Base-by-base conservation (phyloP, 2,329 filamentous ascomycete species). In the Calonectria hawksworthii region DNA sequence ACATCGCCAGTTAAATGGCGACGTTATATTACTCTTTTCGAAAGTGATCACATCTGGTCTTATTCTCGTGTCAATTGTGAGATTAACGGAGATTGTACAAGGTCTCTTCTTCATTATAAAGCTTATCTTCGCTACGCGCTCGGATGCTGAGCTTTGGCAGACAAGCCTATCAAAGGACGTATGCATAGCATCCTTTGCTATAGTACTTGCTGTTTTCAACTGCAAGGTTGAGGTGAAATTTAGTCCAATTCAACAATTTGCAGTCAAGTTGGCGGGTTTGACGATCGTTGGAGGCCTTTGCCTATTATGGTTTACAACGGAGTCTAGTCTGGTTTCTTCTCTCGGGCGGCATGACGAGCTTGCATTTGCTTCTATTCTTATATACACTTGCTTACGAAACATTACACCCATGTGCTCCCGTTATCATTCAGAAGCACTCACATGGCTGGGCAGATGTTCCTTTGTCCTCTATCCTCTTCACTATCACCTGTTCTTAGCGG, bases 391-490 rank as follows among this genome's bases (percentile, higher is more conserved):
- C 3, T 81, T 93, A 2, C 88, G 92, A 10, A 93, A 92, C 68
- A 78, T 82, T 30, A 74, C 77, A 13, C 71, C 75, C 1, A 34
- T 75, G 1, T 75, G 77, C 0, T 75, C 76, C 0, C 75, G 74
- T 21, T 79, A 76, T 70, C 78, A 80, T 32, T 82, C 89, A 21
- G 84, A 88, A 23, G 86, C 85, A 10, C 83, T 85, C 54, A 87
- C 89, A 0, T 90, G 87, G 84, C 82, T 93, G 0, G 92, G 92
- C 2, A 85, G 85, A 8, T 89, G 88, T 74, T 90, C 90, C 0
- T 86, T 92, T 1, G 92, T 93, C 80, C 88, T 90, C 1, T 92
- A 91, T 75, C 85, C 91, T 1, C 84, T 93, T 51, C 90, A 93
- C 73, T 89, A 89, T 79, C 92, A 94, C 79, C 86, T 61, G 11